These are phyloP conservation scores for Citropsis articulata DNA, from an alignment of 345 rosid genomes.

Conservation along the genomic window DNA sequence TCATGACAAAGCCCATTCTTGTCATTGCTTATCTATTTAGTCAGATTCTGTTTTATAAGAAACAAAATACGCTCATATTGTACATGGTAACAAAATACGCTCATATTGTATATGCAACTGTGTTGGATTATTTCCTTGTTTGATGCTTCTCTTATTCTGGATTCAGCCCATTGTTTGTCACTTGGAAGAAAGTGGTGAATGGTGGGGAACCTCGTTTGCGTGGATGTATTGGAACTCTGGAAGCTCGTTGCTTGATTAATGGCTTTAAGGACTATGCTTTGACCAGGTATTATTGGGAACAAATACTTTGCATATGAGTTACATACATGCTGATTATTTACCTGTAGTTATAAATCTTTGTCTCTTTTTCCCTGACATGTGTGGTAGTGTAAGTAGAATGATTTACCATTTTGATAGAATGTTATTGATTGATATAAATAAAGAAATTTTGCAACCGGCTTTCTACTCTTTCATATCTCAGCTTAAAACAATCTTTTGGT, in stretches of 20 bases:
- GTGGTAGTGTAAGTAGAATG: neutral
- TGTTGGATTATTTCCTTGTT: neutral
- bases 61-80: neutral
- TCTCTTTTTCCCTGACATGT: neutral
- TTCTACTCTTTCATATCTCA: neutral
- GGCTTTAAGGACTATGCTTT: constrained; percentile 95
- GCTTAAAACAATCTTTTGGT: neutral
- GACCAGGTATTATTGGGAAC: constrained; percentile 56
- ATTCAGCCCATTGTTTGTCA: constrained; percentile 92
- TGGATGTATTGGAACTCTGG: constrained; percentile 97
- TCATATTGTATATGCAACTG: neutral
- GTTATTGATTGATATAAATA: neutral
- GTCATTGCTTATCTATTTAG: neutral
- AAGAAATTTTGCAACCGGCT: neutral
- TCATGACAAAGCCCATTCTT: neutral
- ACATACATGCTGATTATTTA: neutral
- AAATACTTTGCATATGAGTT: constrained; percentile 11
- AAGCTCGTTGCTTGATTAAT: constrained; percentile 72
- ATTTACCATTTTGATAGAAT: neutral
- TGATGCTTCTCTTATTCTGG: constrained; percentile 15
- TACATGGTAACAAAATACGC: no score
- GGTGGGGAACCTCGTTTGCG: constrained; percentile 95
- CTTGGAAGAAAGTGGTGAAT: constrained; percentile 90
- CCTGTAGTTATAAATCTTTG: neutral
- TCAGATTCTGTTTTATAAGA: neutral